These are phyloP conservation scores for Colletotrichum musae DNA, from an alignment of 2,329 filamentous ascomycete species.

Conservation along the genomic window DNA sequence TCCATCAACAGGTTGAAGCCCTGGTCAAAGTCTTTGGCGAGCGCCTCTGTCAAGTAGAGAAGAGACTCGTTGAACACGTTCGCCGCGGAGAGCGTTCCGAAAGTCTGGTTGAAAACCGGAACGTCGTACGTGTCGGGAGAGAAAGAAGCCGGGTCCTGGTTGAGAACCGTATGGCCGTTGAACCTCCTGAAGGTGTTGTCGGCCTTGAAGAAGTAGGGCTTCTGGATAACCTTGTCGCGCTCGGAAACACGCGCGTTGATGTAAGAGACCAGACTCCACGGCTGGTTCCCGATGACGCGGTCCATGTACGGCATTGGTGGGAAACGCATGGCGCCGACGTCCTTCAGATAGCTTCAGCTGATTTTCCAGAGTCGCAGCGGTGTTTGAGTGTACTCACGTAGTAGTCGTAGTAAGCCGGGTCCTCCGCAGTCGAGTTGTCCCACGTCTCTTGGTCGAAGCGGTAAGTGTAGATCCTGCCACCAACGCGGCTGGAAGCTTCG, in stretches of 20 bases:
- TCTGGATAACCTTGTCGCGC: constrained; percentile 40
- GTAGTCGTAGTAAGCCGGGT: constrained; percentile 49
- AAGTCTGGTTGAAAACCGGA: constrained; percentile 39
- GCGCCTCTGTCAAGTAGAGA: constrained; percentile 26
- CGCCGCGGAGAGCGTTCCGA: constrained; percentile 32
- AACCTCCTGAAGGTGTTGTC: constrained; percentile 43
- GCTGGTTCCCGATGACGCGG: constrained; percentile 42
- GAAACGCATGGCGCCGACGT: constrained; percentile 59
- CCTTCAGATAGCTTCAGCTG: constrained; percentile 39
- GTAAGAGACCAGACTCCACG: constrained; percentile 44
- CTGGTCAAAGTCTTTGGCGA: constrained; percentile 39
- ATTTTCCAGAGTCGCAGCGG: background rate
- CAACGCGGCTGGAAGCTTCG: constrained; percentile 51
- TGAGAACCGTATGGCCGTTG: constrained; percentile 28
- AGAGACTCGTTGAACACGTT: constrained; percentile 31
- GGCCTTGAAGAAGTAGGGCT: constrained; percentile 43
- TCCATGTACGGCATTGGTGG: constrained; percentile 52
- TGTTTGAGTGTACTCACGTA: constrained; percentile 42
- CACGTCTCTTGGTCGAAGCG: constrained; percentile 46
- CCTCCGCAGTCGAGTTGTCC: constrained; percentile 41
- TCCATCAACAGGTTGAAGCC: constrained; percentile 45
- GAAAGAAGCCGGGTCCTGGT: constrained; percentile 20
- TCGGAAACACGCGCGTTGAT: constrained; percentile 40
- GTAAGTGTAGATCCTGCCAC: constrained; percentile 55
- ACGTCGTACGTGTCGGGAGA: constrained; percentile 33